Evolutionary conservation across 805 yeast species (phyloP).

Genomic region (Yarrowia keelungensis): DNA sequence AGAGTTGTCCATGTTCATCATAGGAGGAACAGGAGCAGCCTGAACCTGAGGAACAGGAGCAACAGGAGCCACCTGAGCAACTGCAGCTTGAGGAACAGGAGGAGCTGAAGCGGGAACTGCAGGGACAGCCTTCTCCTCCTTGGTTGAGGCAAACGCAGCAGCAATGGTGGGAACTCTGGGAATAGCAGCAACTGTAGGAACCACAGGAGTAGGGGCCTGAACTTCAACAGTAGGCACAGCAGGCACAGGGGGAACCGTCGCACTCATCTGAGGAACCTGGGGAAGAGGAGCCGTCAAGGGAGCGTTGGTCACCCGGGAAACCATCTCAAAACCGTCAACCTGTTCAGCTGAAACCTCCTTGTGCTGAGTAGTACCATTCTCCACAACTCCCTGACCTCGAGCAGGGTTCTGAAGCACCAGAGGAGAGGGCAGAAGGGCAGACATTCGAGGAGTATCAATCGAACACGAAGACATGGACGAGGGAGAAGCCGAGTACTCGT

Average conservation of each 20-base stretch:
- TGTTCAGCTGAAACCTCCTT: background rate
- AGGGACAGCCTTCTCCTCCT: background rate
- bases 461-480: constrained; percentile 9
- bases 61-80: background rate
- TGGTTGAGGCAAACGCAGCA: constrained; percentile 8
- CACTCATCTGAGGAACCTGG: background rate
- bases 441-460: constrained; percentile 28
- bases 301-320: background rate
- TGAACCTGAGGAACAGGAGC: background rate
- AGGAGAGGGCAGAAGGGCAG: constrained; percentile 22
- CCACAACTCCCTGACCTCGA: background rate
- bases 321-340: constrained; percentile 24
- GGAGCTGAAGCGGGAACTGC: background rate
- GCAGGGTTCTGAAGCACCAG: constrained; percentile 32
- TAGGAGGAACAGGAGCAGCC: background rate
- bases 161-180: constrained; percentile 12
- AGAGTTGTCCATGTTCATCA: constrained; percentile 19
- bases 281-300: constrained; percentile 1
- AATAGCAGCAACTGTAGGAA: background rate
- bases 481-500: constrained; percentile 2
- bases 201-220: constrained; percentile 21
- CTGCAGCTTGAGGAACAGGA: background rate
- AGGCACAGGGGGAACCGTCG: constrained; percentile 2
- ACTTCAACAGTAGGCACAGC: constrained; percentile 3
- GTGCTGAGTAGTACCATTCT: no score